A percentile compares a stretch with the other conserved stretches of the same genome.
These are phyloP conservation scores for Xylariaceae sp. DNA, from an alignment of 2,329 filamentous ascomycete species.

Conservation along the genomic window DNA sequence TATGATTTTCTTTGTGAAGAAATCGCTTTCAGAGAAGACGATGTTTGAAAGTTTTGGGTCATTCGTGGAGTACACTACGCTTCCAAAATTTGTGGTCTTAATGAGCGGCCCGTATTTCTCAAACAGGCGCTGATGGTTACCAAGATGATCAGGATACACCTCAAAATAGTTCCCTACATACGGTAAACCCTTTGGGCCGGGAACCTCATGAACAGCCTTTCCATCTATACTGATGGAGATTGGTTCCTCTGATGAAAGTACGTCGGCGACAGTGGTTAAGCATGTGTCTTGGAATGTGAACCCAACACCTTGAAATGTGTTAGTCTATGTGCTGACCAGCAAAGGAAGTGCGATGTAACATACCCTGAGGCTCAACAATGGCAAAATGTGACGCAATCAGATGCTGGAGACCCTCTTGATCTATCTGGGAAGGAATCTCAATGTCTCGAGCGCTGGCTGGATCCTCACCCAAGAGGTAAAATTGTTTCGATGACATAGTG, in stretches of 20 bases:
- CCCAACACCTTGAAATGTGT: slow-evolving; percentile 41
- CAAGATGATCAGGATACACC: slow-evolving; percentile 62
- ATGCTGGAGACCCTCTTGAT: slow-evolving; percentile 47
- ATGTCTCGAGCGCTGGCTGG: slow-evolving; percentile 45
- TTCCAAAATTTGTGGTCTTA: slow-evolving; percentile 59
- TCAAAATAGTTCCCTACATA: slow-evolving; percentile 61
- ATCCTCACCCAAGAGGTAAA: slow-evolving; percentile 51
- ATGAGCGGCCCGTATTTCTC: slow-evolving; percentile 58
- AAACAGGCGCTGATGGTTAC: slow-evolving; percentile 61
- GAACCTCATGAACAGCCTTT: slow-evolving; percentile 54
- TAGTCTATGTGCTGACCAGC: not conserved
- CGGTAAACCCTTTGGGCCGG: slow-evolving; percentile 55
- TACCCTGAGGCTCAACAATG: slow-evolving; percentile 50
- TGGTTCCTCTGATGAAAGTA: slow-evolving; percentile 42
- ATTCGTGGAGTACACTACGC: slow-evolving; percentile 56
- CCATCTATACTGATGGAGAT: slow-evolving; percentile 56
- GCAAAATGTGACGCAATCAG: slow-evolving; percentile 50
- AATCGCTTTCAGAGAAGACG: slow-evolving; percentile 55
- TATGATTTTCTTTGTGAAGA: slow-evolving; percentile 60
- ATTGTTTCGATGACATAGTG: slow-evolving; percentile 46
- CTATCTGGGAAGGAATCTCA: slow-evolving; percentile 43
- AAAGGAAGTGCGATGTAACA: not conserved
- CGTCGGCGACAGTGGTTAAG: slow-evolving; percentile 44
- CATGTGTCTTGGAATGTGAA: slow-evolving; percentile 43
- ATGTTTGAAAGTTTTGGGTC: slow-evolving; percentile 53